Evolutionary conservation across 192 early-diverging fungal genomes (phyloP), one percentile per base, ranked within the genome.

Genomic region (Gigaspora rosea): DNA sequence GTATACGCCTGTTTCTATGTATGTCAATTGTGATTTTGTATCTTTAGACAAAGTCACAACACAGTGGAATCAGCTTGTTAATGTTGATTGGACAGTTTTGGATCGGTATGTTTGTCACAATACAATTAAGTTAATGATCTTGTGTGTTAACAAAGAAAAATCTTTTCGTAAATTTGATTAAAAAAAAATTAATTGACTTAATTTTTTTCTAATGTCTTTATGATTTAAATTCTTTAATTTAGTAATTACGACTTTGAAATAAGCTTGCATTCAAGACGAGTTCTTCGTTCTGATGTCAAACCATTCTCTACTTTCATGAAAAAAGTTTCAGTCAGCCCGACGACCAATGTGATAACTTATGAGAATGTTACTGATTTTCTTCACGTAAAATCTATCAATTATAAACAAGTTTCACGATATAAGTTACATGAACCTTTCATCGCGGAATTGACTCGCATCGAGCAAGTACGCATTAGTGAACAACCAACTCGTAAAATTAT

Each of bases 301-400:
- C 85, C 85, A 2, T 86, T 82, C 27, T 70, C 57, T 16, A 83
- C 82, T 3, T 86, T 86, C 74, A 80, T 82, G 22, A 84, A 84
- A 54, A 86, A 84, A n/a, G 49, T 78, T 1, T 71, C 82, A 13
- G 77, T 84, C 11, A 81, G 54, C 18, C 79, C 76, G 3, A 46
- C 50, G 1, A 73, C 16, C 6, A 18, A 58, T 18, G 15, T 76
- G 6, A 82, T 86, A 18, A 78, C 82, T 4, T 86, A 66, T 61
- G 80, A 86, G 48, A 71, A 86, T 48, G 51, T 86, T 12, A 77
- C 73, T 0, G 80, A 83, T 22, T 82, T 80, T 41, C 75, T 86
- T 16, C 35, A 80, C 6, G 80, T 86, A 0, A 80, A 64, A 13
- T 35, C 66, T n/a, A 77, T 86, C 49, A 47, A 67, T 13, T 70